These are phyloP conservation scores for Fistulifera pelliculosa DNA, from an alignment of 108 stramenopile genomes.

Conservation along the genomic window DNA sequence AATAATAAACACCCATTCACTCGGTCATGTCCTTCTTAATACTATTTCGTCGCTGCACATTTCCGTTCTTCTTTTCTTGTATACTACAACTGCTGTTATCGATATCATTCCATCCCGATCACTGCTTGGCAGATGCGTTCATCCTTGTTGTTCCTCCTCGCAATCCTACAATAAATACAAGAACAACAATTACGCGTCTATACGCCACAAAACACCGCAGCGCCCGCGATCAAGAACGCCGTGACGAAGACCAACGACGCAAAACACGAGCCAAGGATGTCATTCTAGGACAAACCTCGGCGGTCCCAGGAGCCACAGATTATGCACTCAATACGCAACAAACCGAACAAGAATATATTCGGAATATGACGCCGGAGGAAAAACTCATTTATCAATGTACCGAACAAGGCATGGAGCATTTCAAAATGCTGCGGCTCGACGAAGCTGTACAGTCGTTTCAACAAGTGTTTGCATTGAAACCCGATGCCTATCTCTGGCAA, in stretches of 20 bases:
- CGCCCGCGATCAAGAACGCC: conserved; percentile 41
- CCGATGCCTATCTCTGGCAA: conserved; percentile 75
- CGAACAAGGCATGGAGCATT: conserved; percentile 42
- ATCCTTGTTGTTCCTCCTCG: too few species aligned
- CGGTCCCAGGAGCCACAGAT: conserved; percentile 48
- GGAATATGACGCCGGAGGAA: conserved; percentile 38
- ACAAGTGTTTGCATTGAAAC: conserved; percentile 51
- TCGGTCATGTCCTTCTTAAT: too few species aligned
- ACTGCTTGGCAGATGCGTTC: too few species aligned
- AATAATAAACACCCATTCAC: too few species aligned
- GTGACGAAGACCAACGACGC: conserved; percentile 60
- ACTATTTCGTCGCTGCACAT: too few species aligned
- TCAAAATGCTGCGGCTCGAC: conserved; percentile 50
- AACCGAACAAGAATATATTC: conserved; percentile 63
- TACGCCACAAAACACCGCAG: conserved; percentile 11
- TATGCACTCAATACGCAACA: conserved; percentile 39
- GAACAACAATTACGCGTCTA: too few species aligned
- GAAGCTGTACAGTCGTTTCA: conserved; percentile 46
- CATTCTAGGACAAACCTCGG: conserved; percentile 66
- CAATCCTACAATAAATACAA: too few species aligned
- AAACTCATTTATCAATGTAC: conserved; percentile 41
- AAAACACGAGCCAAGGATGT: conserved; percentile 46
- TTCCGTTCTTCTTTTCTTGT: too few species aligned
- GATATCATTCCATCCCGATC: too few species aligned
- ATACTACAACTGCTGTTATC: too few species aligned